Conservation (phyloP, 257 asterid genomes). For the Nyctanthes arbortristis region DNA sequence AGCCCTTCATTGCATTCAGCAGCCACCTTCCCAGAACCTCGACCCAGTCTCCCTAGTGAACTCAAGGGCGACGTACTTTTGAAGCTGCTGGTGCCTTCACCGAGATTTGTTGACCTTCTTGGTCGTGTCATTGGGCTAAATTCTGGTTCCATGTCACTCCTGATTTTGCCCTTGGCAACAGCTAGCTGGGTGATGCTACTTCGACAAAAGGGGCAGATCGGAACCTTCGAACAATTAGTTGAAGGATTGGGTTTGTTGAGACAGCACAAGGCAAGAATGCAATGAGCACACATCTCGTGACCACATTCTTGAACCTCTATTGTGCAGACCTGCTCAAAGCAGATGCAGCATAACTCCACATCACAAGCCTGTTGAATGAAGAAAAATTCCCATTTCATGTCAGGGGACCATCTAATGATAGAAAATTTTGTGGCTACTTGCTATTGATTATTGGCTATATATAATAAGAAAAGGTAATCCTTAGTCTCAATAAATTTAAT, state of each 20-base stretch:
- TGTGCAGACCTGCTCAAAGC: slow-evolving; percentile 75
- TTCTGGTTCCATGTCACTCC: slow-evolving; percentile 36
- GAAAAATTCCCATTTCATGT: neutral
- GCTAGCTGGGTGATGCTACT: slow-evolving; percentile 54
- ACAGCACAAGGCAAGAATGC: slow-evolving; percentile 73
- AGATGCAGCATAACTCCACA: slow-evolving; percentile 69
- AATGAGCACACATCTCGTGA: slow-evolving; percentile 85
- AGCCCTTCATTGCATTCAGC: slow-evolving; percentile 47
- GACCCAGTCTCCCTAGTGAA: slow-evolving; percentile 61
- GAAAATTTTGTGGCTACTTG: neutral
- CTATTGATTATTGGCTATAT: neutral
- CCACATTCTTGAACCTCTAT: slow-evolving; percentile 76
- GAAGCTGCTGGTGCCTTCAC: slow-evolving; percentile 65
- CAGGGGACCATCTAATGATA: neutral
- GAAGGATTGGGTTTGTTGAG: slow-evolving; percentile 58
- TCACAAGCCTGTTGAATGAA: slow-evolving; percentile 45
- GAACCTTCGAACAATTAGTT: slow-evolving; percentile 36
- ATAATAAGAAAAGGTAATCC: neutral
- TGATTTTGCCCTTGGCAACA: slow-evolving; percentile 48
- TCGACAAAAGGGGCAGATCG: slow-evolving; percentile 84
- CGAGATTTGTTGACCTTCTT: slow-evolving; percentile 43
- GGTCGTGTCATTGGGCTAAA: slow-evolving; percentile 46
- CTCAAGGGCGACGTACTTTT: slow-evolving; percentile 57
- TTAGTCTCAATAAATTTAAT: neutral
- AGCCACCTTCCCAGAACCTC: slow-evolving; percentile 54